phyloP scores from a whole-genome alignment of 371 early-diverging fungal genomes.

The Sporodiniella umbellata region DNA sequence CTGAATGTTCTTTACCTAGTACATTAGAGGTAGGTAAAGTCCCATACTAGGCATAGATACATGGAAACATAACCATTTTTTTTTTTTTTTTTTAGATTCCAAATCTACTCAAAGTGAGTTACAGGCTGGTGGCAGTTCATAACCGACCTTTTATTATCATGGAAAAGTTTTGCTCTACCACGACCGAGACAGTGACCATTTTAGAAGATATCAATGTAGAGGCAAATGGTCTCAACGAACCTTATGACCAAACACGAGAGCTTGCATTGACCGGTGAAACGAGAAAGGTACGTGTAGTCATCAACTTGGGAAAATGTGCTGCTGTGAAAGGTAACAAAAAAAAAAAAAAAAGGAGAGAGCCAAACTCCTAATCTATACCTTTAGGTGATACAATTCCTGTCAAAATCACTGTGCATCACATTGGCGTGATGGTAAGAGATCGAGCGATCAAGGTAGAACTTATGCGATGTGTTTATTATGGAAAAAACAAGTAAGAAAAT shows the following conservation, averaged over 20 bases:
- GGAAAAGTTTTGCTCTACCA: slow-evolving; percentile 19
- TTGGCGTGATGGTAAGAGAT: slow-evolving; percentile 20
- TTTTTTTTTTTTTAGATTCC: slow-evolving; percentile 20
- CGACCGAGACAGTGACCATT: slow-evolving; percentile 23
- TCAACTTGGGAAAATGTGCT: slow-evolving; percentile 32
- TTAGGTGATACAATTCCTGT: slow-evolving; percentile 43
- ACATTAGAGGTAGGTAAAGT: slow-evolving; percentile 34
- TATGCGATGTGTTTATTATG: slow-evolving; percentile 20
- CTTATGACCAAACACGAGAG: slow-evolving; percentile 16
- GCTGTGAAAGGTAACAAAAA: slow-evolving; percentile 36
- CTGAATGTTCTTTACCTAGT: slow-evolving; percentile 38
- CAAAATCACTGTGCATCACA: slow-evolving; percentile 28
- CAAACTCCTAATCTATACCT: not conserved
- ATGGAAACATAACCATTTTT: too few relatives aligned
- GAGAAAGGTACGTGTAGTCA: slow-evolving; percentile 20
- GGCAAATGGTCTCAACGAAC: slow-evolving; percentile 18
- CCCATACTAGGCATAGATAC: too few relatives aligned
- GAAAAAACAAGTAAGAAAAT: slow-evolving; percentile 17
- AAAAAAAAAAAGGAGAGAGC: not conserved
- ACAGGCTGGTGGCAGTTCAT: slow-evolving; percentile 27
- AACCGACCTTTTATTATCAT: slow-evolving; percentile 16
- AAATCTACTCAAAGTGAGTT: slow-evolving; percentile 26
- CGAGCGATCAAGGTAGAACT: slow-evolving; percentile 21
- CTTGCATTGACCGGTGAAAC: slow-evolving; percentile 13
- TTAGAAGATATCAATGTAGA: slow-evolving; percentile 42